Base-by-base conservation (phyloP, 2,329 filamentous ascomycete genomes). In the Hypocrella siamensis region DNA sequence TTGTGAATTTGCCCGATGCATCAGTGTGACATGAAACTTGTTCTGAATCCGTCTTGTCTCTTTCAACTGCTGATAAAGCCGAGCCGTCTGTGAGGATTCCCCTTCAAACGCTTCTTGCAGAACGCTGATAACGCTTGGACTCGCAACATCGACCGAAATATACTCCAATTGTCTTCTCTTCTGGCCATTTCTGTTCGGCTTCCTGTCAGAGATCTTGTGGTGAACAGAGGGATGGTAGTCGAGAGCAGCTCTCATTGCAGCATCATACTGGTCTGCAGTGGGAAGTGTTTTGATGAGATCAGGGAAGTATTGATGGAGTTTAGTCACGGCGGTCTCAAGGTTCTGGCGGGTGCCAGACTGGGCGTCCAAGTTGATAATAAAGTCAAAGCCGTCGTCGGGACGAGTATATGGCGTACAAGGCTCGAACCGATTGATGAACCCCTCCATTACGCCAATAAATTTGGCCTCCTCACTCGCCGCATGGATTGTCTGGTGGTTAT, bases 401-500 rank as follows among this genome's bases (percentile, higher is more conserved):
- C 58, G 53, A 6, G 57, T 58, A 14, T 73, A 65, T 1, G 66
- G 58, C 40, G 86, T 70, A 36, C 85, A 65, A 15, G 78, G 70
- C 57, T 98, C 80, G 49, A 93, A 96, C 22, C 90, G 75, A 10
- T 70, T 55, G 41, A 98, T 65, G 56, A 98, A 98, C 3, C 84
- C 83, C 44, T 94, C 82, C 90, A 98, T 96, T 44, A 98, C 93
- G 5, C 73, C 71, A 29, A 90, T 63, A 34, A 90, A 82, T 52
- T 93, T 88, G 14, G 66, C 58, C 29, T 64, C 56, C 28, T 79
- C 70, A 34, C 81, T 79, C 28, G 72, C 79, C 9, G 88, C 86
- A 46, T 90, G 85, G 37, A 98, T 96, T 1, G 90, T 98, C 57
- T 98, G 90, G 52, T 98, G 90, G 47, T 96, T 96, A 53, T 98